A percentile compares a stretch with the other conserved stretches of the same genome.
Evolutionary conservation across 176 grass and related monocot genomes (phyloP).

Genomic region (Typha latifolia): DNA sequence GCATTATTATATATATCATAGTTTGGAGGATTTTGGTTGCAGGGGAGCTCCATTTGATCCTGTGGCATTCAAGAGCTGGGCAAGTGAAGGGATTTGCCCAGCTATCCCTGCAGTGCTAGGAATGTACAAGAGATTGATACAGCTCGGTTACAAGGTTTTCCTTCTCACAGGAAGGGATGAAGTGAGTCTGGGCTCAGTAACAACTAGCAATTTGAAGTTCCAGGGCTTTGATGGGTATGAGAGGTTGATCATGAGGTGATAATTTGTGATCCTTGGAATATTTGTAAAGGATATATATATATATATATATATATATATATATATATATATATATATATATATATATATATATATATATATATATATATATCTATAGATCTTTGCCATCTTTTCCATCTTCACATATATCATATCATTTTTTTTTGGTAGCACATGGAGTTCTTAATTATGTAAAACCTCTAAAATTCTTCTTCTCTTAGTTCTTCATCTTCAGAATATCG

Average conservation of each 20-base stretch:
- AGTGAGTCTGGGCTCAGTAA: slow-evolving; percentile 33
- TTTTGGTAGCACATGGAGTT: too few species aligned
- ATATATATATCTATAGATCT: too few species aligned
- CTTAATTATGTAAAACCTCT: too few species aligned
- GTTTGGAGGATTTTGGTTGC: not conserved
- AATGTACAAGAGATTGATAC: slow-evolving; percentile 35
- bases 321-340: too few species aligned
- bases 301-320: too few species aligned
- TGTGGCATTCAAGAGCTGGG: slow-evolving; percentile 58
- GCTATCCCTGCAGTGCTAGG: slow-evolving; percentile 42
- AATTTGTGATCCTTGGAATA: not conserved
- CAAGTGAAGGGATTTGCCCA: slow-evolving; percentile 38
- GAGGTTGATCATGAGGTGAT: slow-evolving; percentile 75
- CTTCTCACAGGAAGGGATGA: slow-evolving; percentile 75
- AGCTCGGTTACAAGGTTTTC: slow-evolving; percentile 68
- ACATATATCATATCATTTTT: too few species aligned
- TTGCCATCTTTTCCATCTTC: too few species aligned
- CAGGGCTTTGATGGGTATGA: slow-evolving; percentile 70
- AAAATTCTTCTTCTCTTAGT: too few species aligned
- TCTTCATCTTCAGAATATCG: too few species aligned
- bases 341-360: too few species aligned
- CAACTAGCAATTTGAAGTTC: slow-evolving; percentile 37
- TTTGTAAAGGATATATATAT: not conserved
- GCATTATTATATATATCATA: not conserved
- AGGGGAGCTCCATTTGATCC: slow-evolving; percentile 66